A percentile compares a stretch with the other conserved stretches of the same genome.
These are phyloP conservation scores for Brasenia schreberi DNA, from an alignment of 164 flowering plant species.

Conservation along the genomic window DNA sequence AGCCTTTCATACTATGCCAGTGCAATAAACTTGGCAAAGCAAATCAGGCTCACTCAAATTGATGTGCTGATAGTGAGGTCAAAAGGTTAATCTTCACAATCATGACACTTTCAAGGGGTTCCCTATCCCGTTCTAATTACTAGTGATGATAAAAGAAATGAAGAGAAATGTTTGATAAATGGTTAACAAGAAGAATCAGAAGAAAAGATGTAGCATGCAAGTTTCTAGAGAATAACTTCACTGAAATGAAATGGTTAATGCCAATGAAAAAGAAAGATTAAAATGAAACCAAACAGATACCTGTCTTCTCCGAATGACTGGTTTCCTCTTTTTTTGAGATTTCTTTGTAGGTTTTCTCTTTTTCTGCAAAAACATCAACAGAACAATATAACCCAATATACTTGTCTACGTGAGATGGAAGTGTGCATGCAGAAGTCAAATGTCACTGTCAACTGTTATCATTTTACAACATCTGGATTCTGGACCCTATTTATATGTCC, in stretches of 20 bases:
- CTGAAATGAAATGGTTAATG: constrained; percentile 1
- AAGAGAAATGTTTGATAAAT: too few species aligned
- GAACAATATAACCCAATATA: not conserved
- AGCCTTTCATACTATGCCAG: too few species aligned
- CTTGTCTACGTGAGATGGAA: not conserved
- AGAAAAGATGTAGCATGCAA: too few species aligned
- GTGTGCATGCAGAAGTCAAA: not conserved
- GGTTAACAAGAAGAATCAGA: not conserved
- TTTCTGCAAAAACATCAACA: constrained; percentile 15
- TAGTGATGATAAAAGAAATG: not conserved
- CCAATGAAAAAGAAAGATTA: constrained; percentile 2
- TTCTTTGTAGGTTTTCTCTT: constrained; percentile 30
- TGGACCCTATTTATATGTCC: not conserved
- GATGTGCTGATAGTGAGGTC: too few species aligned
- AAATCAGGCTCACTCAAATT: too few species aligned
- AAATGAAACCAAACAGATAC: constrained; percentile 17
- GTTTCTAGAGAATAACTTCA: not conserved
- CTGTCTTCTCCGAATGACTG: constrained; percentile 29
- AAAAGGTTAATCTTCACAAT: too few species aligned
- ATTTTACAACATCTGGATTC: too few species aligned
- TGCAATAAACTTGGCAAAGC: too few species aligned
- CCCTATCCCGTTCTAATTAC: not conserved
- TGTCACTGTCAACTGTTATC: too few species aligned
- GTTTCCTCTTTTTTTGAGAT: constrained; percentile 36
- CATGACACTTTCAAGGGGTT: not conserved